Conservation (phyloP, 495 filamentous ascomycete genomes). For the Xylaria castorea region DNA sequence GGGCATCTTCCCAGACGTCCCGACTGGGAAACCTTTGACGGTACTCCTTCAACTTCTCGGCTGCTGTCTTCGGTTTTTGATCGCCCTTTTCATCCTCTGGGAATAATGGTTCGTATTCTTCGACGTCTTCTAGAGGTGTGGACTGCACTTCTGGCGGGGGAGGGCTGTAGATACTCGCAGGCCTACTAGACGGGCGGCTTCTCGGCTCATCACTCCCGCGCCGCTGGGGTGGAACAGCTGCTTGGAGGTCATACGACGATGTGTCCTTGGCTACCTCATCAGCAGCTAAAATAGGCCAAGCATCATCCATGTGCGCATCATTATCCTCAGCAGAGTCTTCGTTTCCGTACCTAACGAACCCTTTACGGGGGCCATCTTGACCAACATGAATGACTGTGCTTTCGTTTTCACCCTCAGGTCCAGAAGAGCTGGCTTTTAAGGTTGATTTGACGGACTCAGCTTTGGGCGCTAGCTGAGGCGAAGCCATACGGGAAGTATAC, state of each 20-base stretch:
- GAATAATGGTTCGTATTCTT: slow-evolving; percentile 96
- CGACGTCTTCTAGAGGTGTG: slow-evolving; percentile 85
- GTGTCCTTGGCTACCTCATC: slow-evolving; percentile 88
- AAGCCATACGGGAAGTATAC: slow-evolving; percentile 72
- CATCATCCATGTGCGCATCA: slow-evolving; percentile 60
- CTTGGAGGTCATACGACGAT: slow-evolving; percentile 57
- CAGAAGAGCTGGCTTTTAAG: slow-evolving; percentile 33
- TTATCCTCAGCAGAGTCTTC: slow-evolving; percentile 58
- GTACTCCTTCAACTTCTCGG: slow-evolving; percentile 59
- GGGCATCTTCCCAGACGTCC: slow-evolving; percentile 97
- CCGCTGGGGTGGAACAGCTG: slow-evolving; percentile 70
- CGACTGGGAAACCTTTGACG: slow-evolving; percentile 88
- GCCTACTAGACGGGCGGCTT: slow-evolving; percentile 77
- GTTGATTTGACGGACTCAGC: slow-evolving; percentile 34
- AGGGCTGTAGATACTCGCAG: slow-evolving; percentile 62
- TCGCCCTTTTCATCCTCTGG: slow-evolving; percentile 76
- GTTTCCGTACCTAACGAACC: slow-evolving; percentile 54
- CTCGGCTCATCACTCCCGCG: slow-evolving; percentile 60
- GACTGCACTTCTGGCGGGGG: slow-evolving; percentile 55
- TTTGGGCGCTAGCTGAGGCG: slow-evolving; percentile 60
- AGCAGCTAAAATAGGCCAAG: slow-evolving; percentile 85
- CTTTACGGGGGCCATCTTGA: slow-evolving; percentile 66
- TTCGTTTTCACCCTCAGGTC: slow-evolving; percentile 53
- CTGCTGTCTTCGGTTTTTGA: slow-evolving; percentile 51
- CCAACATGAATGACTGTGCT: slow-evolving; percentile 78